Conservation (phyloP, 2,329 filamentous ascomycete species). For the Clarireedia paspali region DNA sequence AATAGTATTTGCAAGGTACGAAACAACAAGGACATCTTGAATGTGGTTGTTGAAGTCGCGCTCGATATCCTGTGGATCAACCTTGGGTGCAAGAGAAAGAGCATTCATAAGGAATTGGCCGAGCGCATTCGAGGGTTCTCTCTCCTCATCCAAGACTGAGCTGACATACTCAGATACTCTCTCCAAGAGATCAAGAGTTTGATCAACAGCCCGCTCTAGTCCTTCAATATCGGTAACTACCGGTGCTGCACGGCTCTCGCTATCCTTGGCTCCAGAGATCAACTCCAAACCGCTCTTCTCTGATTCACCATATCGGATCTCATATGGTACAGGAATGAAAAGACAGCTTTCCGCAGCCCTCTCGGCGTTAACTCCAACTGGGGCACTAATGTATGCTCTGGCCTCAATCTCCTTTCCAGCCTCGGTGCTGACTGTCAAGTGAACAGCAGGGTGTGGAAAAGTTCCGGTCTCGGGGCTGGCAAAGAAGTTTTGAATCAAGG, state of each 20-base stretch:
- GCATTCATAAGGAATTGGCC: conserved; percentile 95
- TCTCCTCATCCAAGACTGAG: conserved; percentile 88
- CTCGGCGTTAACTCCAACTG: conserved; percentile 91
- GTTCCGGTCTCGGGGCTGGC: conserved; percentile 93
- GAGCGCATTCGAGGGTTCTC: conserved; percentile 79
- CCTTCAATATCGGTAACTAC: conserved; percentile 85
- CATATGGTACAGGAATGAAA: conserved; percentile 95
- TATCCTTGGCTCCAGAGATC: conserved; percentile 73
- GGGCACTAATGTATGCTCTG: conserved; percentile 88
- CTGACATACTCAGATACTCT: conserved; percentile 87
- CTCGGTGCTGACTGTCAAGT: conserved; percentile 88
- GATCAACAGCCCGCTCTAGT: conserved; percentile 76
- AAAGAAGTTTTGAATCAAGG: conserved; percentile 99
- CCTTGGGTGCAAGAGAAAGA: conserved; percentile 88
- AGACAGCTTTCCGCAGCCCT: conserved; percentile 92
- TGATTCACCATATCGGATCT: conserved; percentile 79
- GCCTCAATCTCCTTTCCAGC: conserved; percentile 84
- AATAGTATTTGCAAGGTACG: conserved; percentile 97
- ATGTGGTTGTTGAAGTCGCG: conserved; percentile 99
- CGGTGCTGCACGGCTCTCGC: conserved; percentile 63
- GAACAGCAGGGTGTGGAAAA: conserved; percentile 93
- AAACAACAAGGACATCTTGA: conserved; percentile 96
- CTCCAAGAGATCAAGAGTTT: conserved; percentile 83
- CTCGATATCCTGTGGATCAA: conserved; percentile 84
- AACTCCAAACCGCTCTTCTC: conserved; percentile 74